These are phyloP conservation scores for Fusarium tjaetaba DNA, from an alignment of 2,329 filamentous ascomycete species.

Conservation along the genomic window DNA sequence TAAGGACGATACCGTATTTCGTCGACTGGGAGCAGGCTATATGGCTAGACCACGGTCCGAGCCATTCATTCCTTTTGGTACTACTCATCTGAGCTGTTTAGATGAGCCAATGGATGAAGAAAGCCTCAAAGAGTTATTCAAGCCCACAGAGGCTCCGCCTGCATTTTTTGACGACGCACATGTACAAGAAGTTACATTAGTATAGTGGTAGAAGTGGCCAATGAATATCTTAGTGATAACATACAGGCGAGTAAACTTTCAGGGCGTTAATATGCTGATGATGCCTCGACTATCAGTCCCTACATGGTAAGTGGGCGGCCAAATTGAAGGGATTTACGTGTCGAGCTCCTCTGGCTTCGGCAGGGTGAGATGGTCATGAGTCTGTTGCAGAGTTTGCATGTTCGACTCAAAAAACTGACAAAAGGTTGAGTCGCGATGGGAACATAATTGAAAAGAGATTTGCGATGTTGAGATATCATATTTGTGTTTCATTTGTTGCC, in stretches of 20 bases:
- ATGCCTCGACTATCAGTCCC: not conserved
- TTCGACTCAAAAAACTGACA: no score
- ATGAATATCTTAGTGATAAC: not conserved
- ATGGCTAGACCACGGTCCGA: not conserved
- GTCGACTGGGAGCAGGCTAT: accelerated
- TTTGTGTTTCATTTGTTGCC: not conserved
- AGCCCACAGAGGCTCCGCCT: not conserved
- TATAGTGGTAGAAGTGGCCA: not conserved
- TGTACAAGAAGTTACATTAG: not conserved
- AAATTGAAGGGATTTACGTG: not conserved
- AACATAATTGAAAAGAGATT: not conserved
- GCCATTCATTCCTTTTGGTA: not conserved
- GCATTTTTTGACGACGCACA: not conserved
- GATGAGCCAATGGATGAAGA: not conserved
- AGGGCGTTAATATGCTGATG: not conserved
- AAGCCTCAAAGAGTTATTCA: not conserved
- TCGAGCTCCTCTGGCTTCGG: no score
- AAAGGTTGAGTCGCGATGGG: not conserved
- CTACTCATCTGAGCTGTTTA: not conserved
- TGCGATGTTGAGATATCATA: not conserved
- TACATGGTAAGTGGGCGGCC: not conserved
- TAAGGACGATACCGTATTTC: not conserved
- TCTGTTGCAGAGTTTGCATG: no score
- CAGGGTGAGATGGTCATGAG: no score
- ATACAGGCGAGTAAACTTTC: not conserved